Conservation (phyloP, 192 early-diverging fungal genomes). For the Mortierella antarctica region DNA sequence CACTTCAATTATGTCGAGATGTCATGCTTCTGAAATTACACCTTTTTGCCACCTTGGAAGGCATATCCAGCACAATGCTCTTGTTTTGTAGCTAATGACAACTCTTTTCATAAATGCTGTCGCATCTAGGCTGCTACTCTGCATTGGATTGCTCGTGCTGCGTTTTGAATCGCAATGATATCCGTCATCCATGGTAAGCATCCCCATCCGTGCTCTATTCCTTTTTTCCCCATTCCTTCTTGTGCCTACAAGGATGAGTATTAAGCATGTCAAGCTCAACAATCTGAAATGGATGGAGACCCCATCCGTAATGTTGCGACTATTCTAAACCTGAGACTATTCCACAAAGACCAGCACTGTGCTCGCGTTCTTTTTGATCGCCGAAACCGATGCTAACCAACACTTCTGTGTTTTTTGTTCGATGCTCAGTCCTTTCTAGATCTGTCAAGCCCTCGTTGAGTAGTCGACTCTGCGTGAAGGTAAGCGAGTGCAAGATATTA, state of each 20-base stretch:
- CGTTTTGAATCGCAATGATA: background rate
- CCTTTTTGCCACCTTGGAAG: background rate
- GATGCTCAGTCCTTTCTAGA: too few species aligned
- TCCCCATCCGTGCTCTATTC: background rate
- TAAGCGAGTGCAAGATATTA: too few species aligned
- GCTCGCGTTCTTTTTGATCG: too few species aligned
- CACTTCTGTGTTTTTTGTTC: too few species aligned
- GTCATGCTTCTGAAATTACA: constrained; percentile 56
- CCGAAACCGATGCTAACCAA: too few species aligned
- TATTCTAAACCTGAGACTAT: constrained; percentile 54
- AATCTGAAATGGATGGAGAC: constrained; percentile 57
- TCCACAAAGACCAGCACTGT: background rate
- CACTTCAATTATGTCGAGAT: constrained; percentile 54
- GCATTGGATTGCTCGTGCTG: background rate
- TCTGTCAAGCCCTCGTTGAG: too few species aligned
- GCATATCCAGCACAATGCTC: too few species aligned
- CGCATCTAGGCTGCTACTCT: background rate
- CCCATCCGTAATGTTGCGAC: constrained; percentile 54
- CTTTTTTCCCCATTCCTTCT: background rate
- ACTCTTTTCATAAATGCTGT: background rate
- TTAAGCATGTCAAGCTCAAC: constrained; percentile 58
- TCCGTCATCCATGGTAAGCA: constrained; percentile 14
- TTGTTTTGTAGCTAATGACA: background rate
- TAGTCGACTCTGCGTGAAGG: too few species aligned
- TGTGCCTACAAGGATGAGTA: constrained; percentile 39